Evolutionary conservation across 1,284 basidiomycete species (phyloP).

Genomic region (Boletellus deceptivus): DNA sequence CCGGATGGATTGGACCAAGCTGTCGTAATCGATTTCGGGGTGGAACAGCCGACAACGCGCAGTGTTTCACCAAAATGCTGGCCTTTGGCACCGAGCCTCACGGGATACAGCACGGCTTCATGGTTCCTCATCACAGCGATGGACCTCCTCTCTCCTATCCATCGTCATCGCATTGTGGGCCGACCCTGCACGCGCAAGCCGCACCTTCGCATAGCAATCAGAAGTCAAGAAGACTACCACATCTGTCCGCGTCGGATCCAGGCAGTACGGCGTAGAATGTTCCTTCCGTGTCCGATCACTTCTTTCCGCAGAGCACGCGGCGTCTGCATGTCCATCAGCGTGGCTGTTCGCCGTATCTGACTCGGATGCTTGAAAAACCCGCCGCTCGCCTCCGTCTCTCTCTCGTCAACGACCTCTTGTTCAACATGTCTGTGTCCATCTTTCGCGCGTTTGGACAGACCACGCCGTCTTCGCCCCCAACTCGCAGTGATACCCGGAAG

Average conservation of each 20-base stretch:
- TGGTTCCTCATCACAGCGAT: neutral
- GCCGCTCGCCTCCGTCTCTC: neutral
- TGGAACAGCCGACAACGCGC: neutral
- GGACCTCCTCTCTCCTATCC: neutral
- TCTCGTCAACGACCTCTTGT: neutral
- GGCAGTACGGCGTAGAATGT: constrained; percentile 14
- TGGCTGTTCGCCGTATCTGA: constrained; percentile 13
- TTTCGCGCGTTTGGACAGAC: constrained; percentile 25
- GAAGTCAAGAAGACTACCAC: constrained; percentile 22
- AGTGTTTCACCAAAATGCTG: no score
- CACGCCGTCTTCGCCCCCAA: constrained; percentile 3
- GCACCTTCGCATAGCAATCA: constrained; percentile 12
- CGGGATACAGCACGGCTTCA: neutral
- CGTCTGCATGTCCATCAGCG: constrained; percentile 15
- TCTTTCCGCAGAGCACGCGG: constrained; percentile 16
- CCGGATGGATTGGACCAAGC: no score
- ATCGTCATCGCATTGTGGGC: constrained; percentile 1
- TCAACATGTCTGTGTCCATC: constrained; percentile 23
- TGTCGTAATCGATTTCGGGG: neutral
- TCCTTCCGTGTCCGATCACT: constrained; percentile 14
- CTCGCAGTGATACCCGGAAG: constrained; percentile 20
- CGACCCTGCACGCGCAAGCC: neutral
- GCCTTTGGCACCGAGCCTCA: neutral
- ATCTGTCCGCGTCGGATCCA: constrained; percentile 5
- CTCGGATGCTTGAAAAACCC: constrained; percentile 19